Evolutionary conservation across 176 grass and related monocot genomes (phyloP).

Genomic region (Alopecurus myosuroides): DNA sequence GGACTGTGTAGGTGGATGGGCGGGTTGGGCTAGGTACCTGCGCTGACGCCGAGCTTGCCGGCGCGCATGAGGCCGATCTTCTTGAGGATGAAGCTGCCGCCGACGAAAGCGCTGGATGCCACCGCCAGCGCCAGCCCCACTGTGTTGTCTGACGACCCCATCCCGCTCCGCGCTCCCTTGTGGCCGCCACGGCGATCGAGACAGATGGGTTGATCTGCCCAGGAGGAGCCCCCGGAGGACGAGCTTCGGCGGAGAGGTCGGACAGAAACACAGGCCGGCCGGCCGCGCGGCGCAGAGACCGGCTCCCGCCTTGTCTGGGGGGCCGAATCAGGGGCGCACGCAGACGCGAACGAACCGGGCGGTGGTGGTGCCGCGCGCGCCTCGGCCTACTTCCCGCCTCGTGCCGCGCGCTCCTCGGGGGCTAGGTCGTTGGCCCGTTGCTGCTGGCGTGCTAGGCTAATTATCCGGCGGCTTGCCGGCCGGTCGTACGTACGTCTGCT

Average conservation of each 20-base stretch:
- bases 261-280: background rate
- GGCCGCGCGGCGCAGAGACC: background rate
- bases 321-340: no score
- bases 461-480: background rate
- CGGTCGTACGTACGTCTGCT: background rate
- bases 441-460: background rate
- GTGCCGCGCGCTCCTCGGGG: background rate
- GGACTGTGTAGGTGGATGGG: no score
- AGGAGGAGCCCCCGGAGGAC: no score
- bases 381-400: background rate
- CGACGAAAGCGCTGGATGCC: conserved; percentile 82
- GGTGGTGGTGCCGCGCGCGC: background rate
- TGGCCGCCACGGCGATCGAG: background rate
- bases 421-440: background rate
- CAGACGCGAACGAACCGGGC: background rate
- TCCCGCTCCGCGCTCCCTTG: no score
- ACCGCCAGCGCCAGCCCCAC: conserved; percentile 68
- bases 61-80: conserved; percentile 88
- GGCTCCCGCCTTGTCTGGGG: background rate
- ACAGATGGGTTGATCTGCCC: no score
- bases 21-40: conserved; percentile 39
- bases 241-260: no score
- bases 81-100: conserved; percentile 93
- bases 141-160: conserved; percentile 69
- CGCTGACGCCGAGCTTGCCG: conserved; percentile 52